Base-by-base conservation (phyloP, 768 basidiomycete genomes). In the Boletellus ananas region DNA sequence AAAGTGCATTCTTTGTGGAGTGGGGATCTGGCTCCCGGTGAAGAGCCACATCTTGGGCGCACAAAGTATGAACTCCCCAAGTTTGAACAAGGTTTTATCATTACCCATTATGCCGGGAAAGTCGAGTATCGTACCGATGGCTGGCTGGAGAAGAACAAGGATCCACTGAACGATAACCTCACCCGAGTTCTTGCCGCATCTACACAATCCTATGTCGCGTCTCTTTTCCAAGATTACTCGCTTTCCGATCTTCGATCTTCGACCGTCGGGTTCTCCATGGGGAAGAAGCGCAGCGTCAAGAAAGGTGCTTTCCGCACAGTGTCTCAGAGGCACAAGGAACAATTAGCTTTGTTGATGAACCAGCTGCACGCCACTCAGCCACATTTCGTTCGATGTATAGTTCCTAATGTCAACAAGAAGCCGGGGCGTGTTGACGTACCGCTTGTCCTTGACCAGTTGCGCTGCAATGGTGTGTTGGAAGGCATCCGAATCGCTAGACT, bases 91-190 rank as follows among this genome's bases (percentile, higher is more conserved):
- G 94, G 94, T 4, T 99, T 99, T 74, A 83, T 93, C 58, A 80
- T 99, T 44, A 84, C 91, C 54, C 96, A 99, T 64, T 98, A 98
- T 61, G 96, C 96, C 1, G 96, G 94, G 29, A 88, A 84, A 58
- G 96, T 99, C 61, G 94, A 98, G 61, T 99, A 99, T 62, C 81
- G 87, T 25, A 97, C 94, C 2, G 85, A 91, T 34, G 91, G 94
- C 14, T 99, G 96, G 96, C 73, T 99, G 58, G 94, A 95, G 74
- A 99, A 98, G 84, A 99, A 99, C 78, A 96, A 96, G 71, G 96
- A 99, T 61, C 96, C 96, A 0, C 73, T 99, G 50, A 97, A 97
- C 64, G 94, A 97, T 67, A 94, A 96, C 65, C 79, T 98, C 45
- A 90, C 92, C 1, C 83, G 91, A 18, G 85, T 98, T 34, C 77